phyloP scores from a whole-genome alignment of 2,329 filamentous ascomycete species.

The Botryotinia convoluta region DNA sequence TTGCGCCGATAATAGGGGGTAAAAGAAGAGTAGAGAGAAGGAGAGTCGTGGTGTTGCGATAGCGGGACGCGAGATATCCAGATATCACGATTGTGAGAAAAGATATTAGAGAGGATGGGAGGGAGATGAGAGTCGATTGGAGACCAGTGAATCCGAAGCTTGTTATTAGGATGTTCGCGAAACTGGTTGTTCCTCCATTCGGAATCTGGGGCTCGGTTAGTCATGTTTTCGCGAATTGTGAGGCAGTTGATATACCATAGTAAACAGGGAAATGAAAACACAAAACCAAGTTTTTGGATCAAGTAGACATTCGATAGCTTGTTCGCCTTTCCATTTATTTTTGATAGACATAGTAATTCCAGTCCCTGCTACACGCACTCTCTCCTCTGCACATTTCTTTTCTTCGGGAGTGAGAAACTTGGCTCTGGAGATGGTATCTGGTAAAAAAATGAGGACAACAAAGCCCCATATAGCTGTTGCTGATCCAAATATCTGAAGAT shows the following conservation, averaged over 20 bases:
- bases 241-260: constrained; percentile 37
- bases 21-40: constrained; percentile 29
- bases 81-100: constrained; percentile 28
- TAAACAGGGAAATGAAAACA: constrained; percentile 50
- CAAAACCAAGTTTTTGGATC: constrained; percentile 58
- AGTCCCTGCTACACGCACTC: constrained; percentile 50
- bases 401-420: constrained; percentile 56
- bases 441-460: constrained; percentile 48
- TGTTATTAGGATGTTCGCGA: constrained; percentile 50
- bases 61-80: constrained; percentile 40
- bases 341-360: constrained; percentile 48
- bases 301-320: constrained; percentile 51
- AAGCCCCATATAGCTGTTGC: constrained; percentile 48
- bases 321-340: constrained; percentile 48
- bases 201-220: constrained; percentile 37
- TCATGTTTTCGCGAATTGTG: neutral
- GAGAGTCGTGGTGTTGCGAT: constrained; percentile 29
- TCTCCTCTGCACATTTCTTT: constrained; percentile 43
- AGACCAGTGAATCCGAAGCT: constrained; percentile 41
- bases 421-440: constrained; percentile 54
- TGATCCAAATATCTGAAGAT: constrained; percentile 45
- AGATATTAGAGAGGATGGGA: constrained; percentile 30
- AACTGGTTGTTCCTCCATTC: constrained; percentile 59
- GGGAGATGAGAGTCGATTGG: constrained; percentile 34
- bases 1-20: constrained; percentile 34